Conservation (phyloP, 495 filamentous ascomycete species). For the Penicillium chermesinum region DNA sequence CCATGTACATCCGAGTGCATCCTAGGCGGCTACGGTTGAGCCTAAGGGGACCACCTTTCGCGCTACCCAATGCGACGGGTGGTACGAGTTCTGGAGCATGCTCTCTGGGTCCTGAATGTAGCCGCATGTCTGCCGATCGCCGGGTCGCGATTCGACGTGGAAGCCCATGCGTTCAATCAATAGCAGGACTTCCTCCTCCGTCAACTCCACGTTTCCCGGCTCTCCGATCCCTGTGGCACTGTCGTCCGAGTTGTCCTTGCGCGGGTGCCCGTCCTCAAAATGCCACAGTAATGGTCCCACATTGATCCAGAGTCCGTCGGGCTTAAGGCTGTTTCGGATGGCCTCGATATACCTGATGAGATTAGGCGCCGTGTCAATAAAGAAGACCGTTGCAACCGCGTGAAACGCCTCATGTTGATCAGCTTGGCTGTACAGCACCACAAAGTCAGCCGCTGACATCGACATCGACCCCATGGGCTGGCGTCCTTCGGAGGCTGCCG, state of each 20-base stretch:
- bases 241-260: constrained; percentile 15
- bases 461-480: constrained; percentile 57
- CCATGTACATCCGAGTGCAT: too few relatives aligned
- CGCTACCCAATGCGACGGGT: constrained; percentile 76
- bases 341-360: constrained; percentile 82
- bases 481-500: constrained; percentile 19
- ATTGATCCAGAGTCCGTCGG: constrained; percentile 81
- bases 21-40: not conserved
- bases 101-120: constrained; percentile 82
- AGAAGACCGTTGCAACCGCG: constrained; percentile 85
- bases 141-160: constrained; percentile 49
- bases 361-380: constrained; percentile 95
- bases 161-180: constrained; percentile 78
- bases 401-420: constrained; percentile 60
- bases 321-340: constrained; percentile 69
- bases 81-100: constrained; percentile 79
- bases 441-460: constrained; percentile 83
- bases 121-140: constrained; percentile 54
- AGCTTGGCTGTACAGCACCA: constrained; percentile 62
- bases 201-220: constrained; percentile 79
- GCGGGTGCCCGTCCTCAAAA: constrained; percentile 55
- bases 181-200: constrained; percentile 76
- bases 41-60: constrained; percentile 46
- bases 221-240: constrained; percentile 59
- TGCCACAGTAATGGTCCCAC: constrained; percentile 90